Evolutionary conservation across 169 alveolate species (phyloP), one percentile per base, ranked within the genome.

Genomic region (Plasmodium blacklocki): DNA sequence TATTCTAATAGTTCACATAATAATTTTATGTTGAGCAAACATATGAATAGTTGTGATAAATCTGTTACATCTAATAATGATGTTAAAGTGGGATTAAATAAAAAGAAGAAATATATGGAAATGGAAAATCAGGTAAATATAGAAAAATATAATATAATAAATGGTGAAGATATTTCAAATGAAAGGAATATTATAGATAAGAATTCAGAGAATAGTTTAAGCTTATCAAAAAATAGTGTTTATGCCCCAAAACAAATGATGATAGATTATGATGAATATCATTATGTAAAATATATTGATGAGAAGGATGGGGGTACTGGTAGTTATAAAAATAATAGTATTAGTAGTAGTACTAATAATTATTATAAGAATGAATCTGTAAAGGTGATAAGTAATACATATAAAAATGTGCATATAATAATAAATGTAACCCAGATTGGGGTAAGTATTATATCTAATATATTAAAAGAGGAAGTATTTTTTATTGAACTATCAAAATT

Each of bases 391-490:
- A 83, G 85, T 64, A 83, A 47, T 49, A 83, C 86, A 49, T 83
- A 83, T 29, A 83, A 59, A 70, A 83, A 83, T 59, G 85, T 83
- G 5, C 91, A 86, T 54, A 88, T 88, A 72, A 88, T 83, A 70
- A 74, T 93, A n/a, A 93, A 91, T 18, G 88, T 93, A 11, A 87
- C 94, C 32, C 96, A 93, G 70, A 88, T 95, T 1, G 97, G 97
- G 9, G 93, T 94, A 66, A 94, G 97, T 39, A 74, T 94, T 39
- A 95, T 95, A 19, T 94, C 96, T 39, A 96, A 94, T 60, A 88
- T 89, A 39, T 74, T 93, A 74, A 94, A 94, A 50, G 97, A 95
- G 91, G 97, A 95, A 83, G 92, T 95, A 11, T 90, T 95, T 78
- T 95, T 94, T 88, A 91, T 95, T 26, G 97, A 95, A 52, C 54